Conservation (phyloP, 805 yeast genomes). For the Candida peoriensis region DNA sequence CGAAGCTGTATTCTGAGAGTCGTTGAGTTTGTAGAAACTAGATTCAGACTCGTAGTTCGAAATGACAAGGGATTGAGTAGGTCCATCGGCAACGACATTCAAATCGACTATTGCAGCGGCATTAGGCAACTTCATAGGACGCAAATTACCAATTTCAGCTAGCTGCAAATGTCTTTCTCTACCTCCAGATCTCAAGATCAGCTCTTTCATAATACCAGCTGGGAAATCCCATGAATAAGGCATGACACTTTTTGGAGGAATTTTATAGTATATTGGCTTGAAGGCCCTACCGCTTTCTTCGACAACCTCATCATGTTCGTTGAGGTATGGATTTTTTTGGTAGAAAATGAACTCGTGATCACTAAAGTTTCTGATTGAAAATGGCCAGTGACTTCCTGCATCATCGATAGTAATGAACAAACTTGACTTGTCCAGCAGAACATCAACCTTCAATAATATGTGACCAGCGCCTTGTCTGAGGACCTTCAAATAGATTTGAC, state of each 20-base stretch:
- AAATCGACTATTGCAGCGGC: slow-evolving; percentile 63
- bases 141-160: slow-evolving; percentile 88
- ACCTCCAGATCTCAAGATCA: slow-evolving; percentile 66
- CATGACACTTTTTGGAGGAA: slow-evolving; percentile 92
- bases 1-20: slow-evolving; percentile 22
- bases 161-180: slow-evolving; percentile 75
- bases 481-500: slow-evolving; percentile 71
- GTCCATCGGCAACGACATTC: slow-evolving; percentile 95
- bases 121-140: slow-evolving; percentile 75
- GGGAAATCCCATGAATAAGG: slow-evolving; percentile 99
- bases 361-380: slow-evolving; percentile 83
- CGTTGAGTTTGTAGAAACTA: slow-evolving; percentile 59
- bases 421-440: slow-evolving; percentile 75
- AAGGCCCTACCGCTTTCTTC: slow-evolving; percentile 48
- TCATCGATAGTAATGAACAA: slow-evolving; percentile 69
- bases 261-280: slow-evolving; percentile 71
- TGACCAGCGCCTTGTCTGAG: slow-evolving; percentile 62
- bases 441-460: slow-evolving; percentile 63
- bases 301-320: slow-evolving; percentile 58
- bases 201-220: slow-evolving; percentile 78
- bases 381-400: slow-evolving; percentile 87
- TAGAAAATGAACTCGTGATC: slow-evolving; percentile 81
- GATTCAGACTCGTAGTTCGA: slow-evolving; percentile 74
- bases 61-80: slow-evolving; percentile 81
- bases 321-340: slow-evolving; percentile 72